A percentile compares a stretch with the other conserved stretches of the same genome.
These are phyloP conservation scores for Podila verticillata DNA, from an alignment of 192 early-diverging fungal genomes.

Conservation along the genomic window DNA sequence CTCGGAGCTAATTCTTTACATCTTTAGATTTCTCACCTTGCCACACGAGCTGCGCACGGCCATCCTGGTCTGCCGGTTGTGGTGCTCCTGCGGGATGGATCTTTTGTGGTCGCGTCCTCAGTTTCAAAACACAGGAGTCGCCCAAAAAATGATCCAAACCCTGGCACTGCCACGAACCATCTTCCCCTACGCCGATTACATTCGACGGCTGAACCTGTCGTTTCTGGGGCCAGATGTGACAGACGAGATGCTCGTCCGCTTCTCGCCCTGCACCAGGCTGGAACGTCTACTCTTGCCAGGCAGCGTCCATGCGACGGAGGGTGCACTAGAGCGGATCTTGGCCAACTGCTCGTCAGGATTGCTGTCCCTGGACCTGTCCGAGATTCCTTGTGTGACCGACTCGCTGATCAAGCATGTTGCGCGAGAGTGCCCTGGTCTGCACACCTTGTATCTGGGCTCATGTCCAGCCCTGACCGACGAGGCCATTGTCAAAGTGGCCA, in stretches of 20 bases:
- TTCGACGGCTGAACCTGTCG: slow-evolving; percentile 65
- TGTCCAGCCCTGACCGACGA: slow-evolving; percentile 60
- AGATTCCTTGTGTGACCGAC: slow-evolving; percentile 59
- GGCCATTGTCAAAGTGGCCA: slow-evolving; percentile 56
- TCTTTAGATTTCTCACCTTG: slow-evolving; percentile 56
- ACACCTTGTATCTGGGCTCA: slow-evolving; percentile 64
- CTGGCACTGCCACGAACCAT: slow-evolving; percentile 14
- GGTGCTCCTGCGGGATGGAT: slow-evolving; percentile 47
- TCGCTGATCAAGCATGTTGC: slow-evolving; percentile 54
- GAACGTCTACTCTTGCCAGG: slow-evolving; percentile 63
- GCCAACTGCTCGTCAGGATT: slow-evolving; percentile 34
- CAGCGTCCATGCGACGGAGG: slow-evolving; percentile 52
- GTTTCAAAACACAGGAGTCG: background rate
- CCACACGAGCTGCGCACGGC: slow-evolving; percentile 58
- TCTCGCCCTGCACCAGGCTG: slow-evolving; percentile 56
- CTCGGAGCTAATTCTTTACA: slow-evolving; percentile 61
- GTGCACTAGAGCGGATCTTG: slow-evolving; percentile 50
- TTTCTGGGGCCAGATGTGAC: slow-evolving; percentile 50
- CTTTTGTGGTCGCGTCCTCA: slow-evolving; percentile 33
- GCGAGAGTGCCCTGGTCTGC: slow-evolving; percentile 55
- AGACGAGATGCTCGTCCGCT: slow-evolving; percentile 50
- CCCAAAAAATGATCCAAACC: slow-evolving; percentile 25
- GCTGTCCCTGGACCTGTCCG: slow-evolving; percentile 61
- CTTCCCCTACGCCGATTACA: slow-evolving; percentile 60
- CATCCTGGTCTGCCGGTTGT: slow-evolving; percentile 59